Evolutionary conservation across 164 flowering plant species (phyloP), one percentile per base, ranked within the genome.

Genomic region (Umbilicus rupestris): DNA sequence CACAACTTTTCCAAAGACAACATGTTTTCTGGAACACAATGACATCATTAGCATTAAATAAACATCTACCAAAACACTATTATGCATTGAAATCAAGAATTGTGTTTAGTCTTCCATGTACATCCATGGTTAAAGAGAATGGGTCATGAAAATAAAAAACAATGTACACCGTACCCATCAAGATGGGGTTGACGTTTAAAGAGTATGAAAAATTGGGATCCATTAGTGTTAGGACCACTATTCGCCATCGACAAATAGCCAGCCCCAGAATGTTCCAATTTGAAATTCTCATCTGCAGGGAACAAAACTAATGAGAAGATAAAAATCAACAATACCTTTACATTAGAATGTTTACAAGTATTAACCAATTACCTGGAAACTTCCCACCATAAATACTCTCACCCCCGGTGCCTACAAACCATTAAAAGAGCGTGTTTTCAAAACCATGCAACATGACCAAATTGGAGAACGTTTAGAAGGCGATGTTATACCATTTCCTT

Each of bases 201-300:
- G n/a, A 64, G 76, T 65, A 87, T 81, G 65, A 87, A 87, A 74
- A 87, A 87, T 73, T 87, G 90, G 45, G 94, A 85, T 5, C 94
- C 94, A 76, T 85, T 85, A 31, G 90, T 87, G 78, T 87, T 76
- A 55, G 82, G 81, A 68, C 88, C 90, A 76, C 79, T 46, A 74
- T 85, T 86, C 68, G 90, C 90, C 94, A 87, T 87, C 63, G 90
- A 87, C 42, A 87, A 87, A 39, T 84, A 58, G 65, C 94, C 94
- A 73, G 84, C 76, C 35, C 73, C 90, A 71, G 74, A 75, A 76
- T 87, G 90, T 42, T 64, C 68, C 74, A 78, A 52, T 62, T 81
- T 84, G 57, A 84, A 86, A 69, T 82, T 85, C 73, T 87, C 94
- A 77, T 87, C 94, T 87, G 78, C 74, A 76, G 63, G 74, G 8